phyloP scores from a whole-genome alignment of 2,329 filamentous ascomycete genomes.

The Sclerotinia trifoliorum region DNA sequence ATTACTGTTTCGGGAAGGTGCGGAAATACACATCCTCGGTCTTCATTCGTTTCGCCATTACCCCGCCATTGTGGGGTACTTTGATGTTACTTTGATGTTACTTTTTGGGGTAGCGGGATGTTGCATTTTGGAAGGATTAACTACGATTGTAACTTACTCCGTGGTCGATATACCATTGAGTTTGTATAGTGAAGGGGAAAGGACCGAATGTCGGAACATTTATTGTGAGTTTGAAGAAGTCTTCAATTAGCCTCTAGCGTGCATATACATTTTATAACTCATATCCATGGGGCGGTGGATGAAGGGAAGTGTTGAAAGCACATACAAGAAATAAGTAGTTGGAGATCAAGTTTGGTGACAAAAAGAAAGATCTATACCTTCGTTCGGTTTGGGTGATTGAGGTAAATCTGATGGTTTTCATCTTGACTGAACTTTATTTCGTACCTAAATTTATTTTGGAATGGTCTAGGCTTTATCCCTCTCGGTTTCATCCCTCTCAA shows the following conservation, averaged over 20 bases:
- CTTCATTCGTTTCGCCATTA: background rate
- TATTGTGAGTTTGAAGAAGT: background rate
- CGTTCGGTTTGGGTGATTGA: no score
- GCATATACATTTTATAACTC: no score
- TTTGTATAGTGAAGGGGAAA: background rate
- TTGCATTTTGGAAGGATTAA: background rate
- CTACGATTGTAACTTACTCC: background rate
- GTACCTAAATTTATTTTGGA: no score
- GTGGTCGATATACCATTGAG: background rate
- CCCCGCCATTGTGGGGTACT: constrained; percentile 9
- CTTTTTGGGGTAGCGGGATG: background rate
- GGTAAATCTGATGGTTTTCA: no score
- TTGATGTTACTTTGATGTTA: background rate
- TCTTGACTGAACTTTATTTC: no score
- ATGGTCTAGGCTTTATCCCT: no score
- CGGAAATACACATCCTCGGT: background rate
- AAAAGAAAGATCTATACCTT: no score
- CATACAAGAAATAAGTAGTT: no score
- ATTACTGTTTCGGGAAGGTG: background rate
- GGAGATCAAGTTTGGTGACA: no score
- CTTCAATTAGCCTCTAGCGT: background rate
- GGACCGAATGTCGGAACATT: background rate
- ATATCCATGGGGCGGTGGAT: no score
- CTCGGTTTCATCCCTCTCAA: no score
- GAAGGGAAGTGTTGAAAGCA: no score